Percentiles rank a stretch among this genome's conserved stretches.
These are phyloP conservation scores for Globisporangium irregulare DNA, from an alignment of 352 stramenopile genomes.

Conservation along the genomic window DNA sequence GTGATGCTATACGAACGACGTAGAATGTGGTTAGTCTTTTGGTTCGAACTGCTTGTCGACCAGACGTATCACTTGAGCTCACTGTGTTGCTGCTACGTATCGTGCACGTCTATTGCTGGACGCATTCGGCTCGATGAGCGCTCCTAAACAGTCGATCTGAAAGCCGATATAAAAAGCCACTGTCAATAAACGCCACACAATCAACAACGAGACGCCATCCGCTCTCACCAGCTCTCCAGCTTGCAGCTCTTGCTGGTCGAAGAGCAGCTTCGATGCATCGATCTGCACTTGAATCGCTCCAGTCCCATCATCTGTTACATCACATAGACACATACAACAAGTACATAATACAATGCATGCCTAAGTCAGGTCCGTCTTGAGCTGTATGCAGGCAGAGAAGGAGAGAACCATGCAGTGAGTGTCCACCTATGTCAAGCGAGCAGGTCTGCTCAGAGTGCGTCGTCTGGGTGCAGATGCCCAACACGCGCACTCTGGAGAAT, in stretches of 20 bases:
- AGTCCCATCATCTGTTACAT: conserved; percentile 36
- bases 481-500: conserved; percentile 29
- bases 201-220: background rate
- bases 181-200: background rate
- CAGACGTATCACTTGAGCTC: conserved; percentile 3
- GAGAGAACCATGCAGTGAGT: background rate
- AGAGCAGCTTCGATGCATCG: conserved; percentile 2
- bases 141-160: conserved; percentile 42
- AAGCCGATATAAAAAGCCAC: background rate
- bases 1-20: conserved; percentile 21
- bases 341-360: background rate
- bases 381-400: background rate
- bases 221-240: conserved; percentile 30
- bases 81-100: conserved; percentile 39
- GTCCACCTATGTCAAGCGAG: conserved; percentile 31
- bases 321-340: background rate
- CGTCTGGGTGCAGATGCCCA: conserved; percentile 26
- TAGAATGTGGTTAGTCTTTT: background rate
- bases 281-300: conserved; percentile 29
- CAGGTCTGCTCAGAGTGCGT: conserved; percentile 15
- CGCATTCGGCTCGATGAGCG: conserved; percentile 25
- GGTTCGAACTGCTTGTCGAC: background rate
- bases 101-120: conserved; percentile 17
- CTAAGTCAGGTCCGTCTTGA: background rate
- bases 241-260: conserved; percentile 16